A percentile compares a stretch with the other conserved stretches of the same genome.
Conservation (phyloP, 2,329 filamentous ascomycete genomes). For the Cryoendolithus antarcticus region DNA sequence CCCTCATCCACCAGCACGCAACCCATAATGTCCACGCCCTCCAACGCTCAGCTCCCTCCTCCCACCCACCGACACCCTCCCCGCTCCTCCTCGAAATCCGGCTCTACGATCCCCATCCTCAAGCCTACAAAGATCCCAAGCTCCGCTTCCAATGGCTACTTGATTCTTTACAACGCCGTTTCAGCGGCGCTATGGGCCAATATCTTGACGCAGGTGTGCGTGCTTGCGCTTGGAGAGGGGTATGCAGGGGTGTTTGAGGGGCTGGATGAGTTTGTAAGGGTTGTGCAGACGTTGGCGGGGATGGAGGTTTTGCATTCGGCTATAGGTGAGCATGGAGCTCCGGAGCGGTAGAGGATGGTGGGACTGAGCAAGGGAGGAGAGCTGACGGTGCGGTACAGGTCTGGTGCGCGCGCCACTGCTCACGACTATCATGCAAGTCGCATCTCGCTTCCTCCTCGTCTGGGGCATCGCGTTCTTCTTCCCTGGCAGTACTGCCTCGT, state of each 20-base stretch:
- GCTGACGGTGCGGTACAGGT: slow-evolving; percentile 35
- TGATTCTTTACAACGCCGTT: slow-evolving; percentile 72
- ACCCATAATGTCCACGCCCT: slow-evolving; percentile 15
- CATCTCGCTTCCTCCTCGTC: slow-evolving; percentile 74
- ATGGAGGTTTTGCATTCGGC: slow-evolving; percentile 76
- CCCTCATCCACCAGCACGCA: neutral
- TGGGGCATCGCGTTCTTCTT: slow-evolving; percentile 73
- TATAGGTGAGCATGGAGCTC: slow-evolving; percentile 43
- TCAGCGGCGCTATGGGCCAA: slow-evolving; percentile 68
- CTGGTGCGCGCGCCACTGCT: slow-evolving; percentile 73
- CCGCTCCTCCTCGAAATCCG: neutral
- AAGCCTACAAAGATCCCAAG: slow-evolving; percentile 17
- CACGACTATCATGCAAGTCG: slow-evolving; percentile 84
- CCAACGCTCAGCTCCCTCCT: slow-evolving; percentile 12
- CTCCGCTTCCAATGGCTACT: slow-evolving; percentile 40
- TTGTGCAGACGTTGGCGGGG: slow-evolving; percentile 71
- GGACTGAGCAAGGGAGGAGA: no score
- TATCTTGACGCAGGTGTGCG: slow-evolving; percentile 57
- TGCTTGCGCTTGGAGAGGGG: slow-evolving; percentile 26
- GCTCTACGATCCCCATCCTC: no score
- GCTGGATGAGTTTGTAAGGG: slow-evolving; percentile 56
- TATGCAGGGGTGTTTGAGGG: slow-evolving; percentile 48
- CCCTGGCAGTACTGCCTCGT: slow-evolving; percentile 47
- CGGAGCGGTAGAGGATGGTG: neutral
- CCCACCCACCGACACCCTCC: neutral